Evolutionary conservation across 2,329 filamentous ascomycete genomes (phyloP).

Genomic region (Colletotrichum simmondsii): DNA sequence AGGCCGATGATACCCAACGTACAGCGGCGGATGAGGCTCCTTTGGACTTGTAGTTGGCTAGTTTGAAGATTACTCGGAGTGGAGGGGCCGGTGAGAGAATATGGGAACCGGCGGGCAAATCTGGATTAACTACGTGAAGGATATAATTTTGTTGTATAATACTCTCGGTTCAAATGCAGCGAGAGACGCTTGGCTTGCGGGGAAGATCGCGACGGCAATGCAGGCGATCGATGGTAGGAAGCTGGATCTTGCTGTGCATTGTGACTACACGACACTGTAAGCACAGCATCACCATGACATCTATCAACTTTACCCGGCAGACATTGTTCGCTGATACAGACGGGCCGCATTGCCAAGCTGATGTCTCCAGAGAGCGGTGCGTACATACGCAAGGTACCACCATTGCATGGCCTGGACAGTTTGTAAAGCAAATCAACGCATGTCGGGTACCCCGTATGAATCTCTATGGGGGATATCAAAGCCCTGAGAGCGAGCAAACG

Average conservation of each 20-base stretch:
- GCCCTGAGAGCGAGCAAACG: background rate
- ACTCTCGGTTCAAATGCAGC: background rate
- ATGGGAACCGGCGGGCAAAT: background rate
- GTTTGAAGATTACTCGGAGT: background rate
- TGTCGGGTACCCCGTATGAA: background rate
- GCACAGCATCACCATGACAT: background rate
- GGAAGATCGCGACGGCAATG: conserved; percentile 2
- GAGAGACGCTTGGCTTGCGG: conserved; percentile 5
- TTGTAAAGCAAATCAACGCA: background rate
- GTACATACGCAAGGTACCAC: background rate
- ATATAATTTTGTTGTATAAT: conserved; percentile 6
- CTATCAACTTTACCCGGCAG: background rate
- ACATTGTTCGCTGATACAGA: background rate
- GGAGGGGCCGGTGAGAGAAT: conserved; percentile 1
- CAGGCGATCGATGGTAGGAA: background rate
- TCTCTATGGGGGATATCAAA: background rate
- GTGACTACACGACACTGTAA: background rate
- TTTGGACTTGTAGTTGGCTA: background rate
- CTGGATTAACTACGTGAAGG: conserved; percentile 12
- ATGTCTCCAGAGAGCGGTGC: background rate
- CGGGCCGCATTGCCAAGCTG: background rate
- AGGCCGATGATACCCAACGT: background rate
- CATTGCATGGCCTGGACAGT: background rate
- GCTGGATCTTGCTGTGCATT: background rate
- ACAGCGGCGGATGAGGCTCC: background rate